Evolutionary conservation across 2,329 filamentous ascomycete species (phyloP), one percentile per base, ranked within the genome.

Genomic region (Davidsoniella eucalypti): DNA sequence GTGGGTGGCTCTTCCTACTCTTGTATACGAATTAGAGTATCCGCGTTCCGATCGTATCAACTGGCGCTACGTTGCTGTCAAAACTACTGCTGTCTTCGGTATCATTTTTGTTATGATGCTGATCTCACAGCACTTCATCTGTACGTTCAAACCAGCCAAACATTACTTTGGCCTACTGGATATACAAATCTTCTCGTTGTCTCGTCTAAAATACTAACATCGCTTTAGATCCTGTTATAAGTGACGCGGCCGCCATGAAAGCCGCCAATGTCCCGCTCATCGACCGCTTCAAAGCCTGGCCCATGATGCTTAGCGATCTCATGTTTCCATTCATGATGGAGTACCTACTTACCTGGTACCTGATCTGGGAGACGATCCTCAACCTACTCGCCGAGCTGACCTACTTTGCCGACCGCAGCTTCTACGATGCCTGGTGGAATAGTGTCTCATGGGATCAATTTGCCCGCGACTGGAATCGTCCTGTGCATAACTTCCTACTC

Each of bases 291-390:
- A 66, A 65, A 52, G 74, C 79, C 52, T 87, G 87, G 53, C 84
- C 84, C 0, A 84, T 80, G 73, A 73, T 88, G 50, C 65, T 87
- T n/a, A 73, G 71, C 53, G 83, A 88, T 57, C 70, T 90, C 54
- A 70, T 87, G 7, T 87, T 88, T 54, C 84, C 84, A 0, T 80
- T 90, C 54, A 76, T 88, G 65, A 77, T 87, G 64, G 83, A 88
- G 60, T 86, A 87, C 54, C 64, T 88, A 65, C 71, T 86, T 52
- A 72, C 77, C 0, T 90, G 84, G 80, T 88, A 87, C 61, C 72
- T 90, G 25, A 87, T 88, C 56, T 90, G 84, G 84, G 78, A 82
- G 61, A 77, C 76, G 2, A 74, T 81, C 36, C 68, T 87, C 54
- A 88, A 88, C 61, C 74, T 85, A 12, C 68, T 88, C 18, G 84